phyloP scores from a whole-genome alignment of 768 basidiomycete species.

The Macrolepiota albuminosa region DNA sequence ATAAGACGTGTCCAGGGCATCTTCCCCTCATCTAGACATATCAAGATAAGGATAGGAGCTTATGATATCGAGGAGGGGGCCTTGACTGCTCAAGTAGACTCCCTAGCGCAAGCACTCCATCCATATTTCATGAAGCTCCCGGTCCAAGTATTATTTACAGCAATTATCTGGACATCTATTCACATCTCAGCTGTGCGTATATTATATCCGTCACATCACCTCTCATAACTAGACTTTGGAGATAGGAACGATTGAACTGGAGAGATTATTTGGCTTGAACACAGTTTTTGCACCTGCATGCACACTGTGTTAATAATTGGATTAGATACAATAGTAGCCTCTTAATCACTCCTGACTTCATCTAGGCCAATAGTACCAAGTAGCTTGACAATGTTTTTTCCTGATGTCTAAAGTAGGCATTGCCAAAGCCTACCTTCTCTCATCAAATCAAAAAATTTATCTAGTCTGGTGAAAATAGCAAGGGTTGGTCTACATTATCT shows the following conservation, averaged over 20 bases:
- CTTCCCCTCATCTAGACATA: neutral
- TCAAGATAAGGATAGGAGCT: neutral
- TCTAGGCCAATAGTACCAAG: too few species aligned
- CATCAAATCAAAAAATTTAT: too few species aligned
- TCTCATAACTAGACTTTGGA: neutral
- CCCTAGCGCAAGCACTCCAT: neutral
- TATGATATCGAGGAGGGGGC: neutral
- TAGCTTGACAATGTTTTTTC: too few species aligned
- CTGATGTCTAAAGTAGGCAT: too few species aligned
- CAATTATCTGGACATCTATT: neutral
- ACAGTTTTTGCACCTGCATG: neutral
- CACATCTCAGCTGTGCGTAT: neutral
- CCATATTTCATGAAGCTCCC: neutral
- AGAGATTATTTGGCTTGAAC: neutral
- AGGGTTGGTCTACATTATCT: too few species aligned
- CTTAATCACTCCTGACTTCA: neutral
- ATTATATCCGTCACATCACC: neutral
- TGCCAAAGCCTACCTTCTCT: too few species aligned
- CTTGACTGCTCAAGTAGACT: neutral
- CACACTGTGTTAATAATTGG: neutral
- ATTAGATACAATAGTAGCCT: neutral
- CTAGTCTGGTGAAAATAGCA: too few species aligned
- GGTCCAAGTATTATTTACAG: neutral
- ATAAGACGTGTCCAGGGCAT: neutral
- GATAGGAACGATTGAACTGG: neutral